phyloP scores from a whole-genome alignment of 805 yeast genomes.

The Yamadazyma takamatsuzukensis region DNA sequence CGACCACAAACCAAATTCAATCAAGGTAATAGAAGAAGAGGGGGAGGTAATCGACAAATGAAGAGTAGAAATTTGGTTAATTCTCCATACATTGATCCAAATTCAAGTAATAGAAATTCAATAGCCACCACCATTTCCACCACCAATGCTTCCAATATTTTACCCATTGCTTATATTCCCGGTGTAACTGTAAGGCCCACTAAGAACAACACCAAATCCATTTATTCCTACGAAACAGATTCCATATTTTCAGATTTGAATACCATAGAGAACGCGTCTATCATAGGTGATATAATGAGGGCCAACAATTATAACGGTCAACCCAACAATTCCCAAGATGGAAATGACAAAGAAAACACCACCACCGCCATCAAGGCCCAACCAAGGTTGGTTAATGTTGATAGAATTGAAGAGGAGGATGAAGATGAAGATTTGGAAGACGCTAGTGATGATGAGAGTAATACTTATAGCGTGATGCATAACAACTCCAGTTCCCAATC shows the following conservation, averaged over 20 bases:
- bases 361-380: conserved; percentile 76
- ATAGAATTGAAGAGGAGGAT: conserved; percentile 42
- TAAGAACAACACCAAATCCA: conserved; percentile 39
- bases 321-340: conserved; percentile 11
- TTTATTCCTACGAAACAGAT: conserved; percentile 41
- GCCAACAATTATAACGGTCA: conserved; percentile 17
- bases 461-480: conserved; percentile 6
- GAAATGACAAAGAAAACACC: conserved; percentile 24
- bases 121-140: conserved; percentile 61
- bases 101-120: conserved; percentile 25
- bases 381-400: conserved; percentile 65
- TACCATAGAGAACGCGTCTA: conserved; percentile 45
- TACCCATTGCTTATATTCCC: conserved; percentile 91
- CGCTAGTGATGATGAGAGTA: conserved; percentile 16
- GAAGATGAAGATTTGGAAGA: conserved; percentile 28
- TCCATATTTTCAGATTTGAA: conserved; percentile 42
- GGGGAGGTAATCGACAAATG: conserved; percentile 14
- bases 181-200: conserved; percentile 74
- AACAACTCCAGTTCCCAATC: no score
- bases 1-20: conserved; percentile 27
- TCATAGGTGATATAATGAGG: conserved; percentile 35
- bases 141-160: conserved; percentile 79
- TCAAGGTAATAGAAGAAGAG: conserved; percentile 13
- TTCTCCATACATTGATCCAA: conserved; percentile 18
- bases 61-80: conserved; percentile 12